Evolutionary conservation across 2,329 filamentous ascomycete species (phyloP).

Genomic region (Ustilaginoidea virens): DNA sequence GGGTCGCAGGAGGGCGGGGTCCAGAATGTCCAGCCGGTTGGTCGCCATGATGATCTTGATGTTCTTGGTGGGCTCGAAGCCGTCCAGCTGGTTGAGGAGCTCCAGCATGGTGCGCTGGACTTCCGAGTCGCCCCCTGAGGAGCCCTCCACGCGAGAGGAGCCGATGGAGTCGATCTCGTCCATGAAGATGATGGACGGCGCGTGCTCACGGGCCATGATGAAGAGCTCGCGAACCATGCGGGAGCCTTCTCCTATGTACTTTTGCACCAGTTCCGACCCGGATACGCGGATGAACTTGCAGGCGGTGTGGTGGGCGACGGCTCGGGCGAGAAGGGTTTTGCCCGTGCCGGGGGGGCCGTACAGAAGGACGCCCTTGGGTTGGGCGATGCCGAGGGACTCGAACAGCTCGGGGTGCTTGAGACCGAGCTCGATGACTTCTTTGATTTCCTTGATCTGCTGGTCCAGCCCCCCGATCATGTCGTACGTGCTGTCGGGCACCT

Average conservation of each 20-base stretch:
- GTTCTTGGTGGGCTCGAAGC: conserved; percentile 98
- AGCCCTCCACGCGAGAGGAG: conserved; percentile 90
- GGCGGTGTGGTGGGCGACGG: conserved; percentile 94
- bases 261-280: conserved; percentile 91
- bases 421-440: conserved; percentile 97
- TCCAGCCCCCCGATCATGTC: conserved; percentile 99
- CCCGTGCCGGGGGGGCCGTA: conserved; percentile 95
- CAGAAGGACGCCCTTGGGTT: conserved; percentile 91
- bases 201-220: conserved; percentile 97
- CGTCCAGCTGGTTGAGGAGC: conserved; percentile 92
- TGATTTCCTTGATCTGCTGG: conserved; percentile 99
- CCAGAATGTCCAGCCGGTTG: conserved; percentile 92
- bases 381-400: conserved; percentile 95
- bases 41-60: conserved; percentile 99
- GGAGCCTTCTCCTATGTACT: conserved; percentile 96
- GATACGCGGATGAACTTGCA: conserved; percentile 98
- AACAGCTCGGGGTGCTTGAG: conserved; percentile 98
- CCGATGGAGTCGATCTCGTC: conserved; percentile 99
- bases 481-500: conserved; percentile 98
- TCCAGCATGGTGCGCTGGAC: conserved; percentile 98
- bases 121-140: conserved; percentile 88
- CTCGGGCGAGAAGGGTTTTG: conserved; percentile 88
- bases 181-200: conserved; percentile 99
- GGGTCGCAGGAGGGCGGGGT: conserved; percentile 86
- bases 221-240: conserved; percentile 98